A percentile compares a stretch with the other conserved stretches of the same genome.
These are phyloP conservation scores for Centella asiatica DNA, from an alignment of 129 eudicot species.

Conservation along the genomic window DNA sequence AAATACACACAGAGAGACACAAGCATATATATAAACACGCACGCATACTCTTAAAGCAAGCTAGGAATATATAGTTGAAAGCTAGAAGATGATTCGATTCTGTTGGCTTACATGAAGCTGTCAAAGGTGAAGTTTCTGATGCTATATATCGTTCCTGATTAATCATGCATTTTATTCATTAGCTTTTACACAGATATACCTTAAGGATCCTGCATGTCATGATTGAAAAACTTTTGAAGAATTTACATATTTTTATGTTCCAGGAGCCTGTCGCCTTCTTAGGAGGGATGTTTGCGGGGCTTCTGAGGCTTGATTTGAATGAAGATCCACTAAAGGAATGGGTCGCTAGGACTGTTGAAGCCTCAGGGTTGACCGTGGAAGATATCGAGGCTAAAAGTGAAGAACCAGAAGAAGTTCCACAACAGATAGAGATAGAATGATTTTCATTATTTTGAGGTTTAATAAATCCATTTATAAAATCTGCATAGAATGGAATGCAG, in stretches of 20 bases:
- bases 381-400: conserved; percentile 23
- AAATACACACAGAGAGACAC: no score
- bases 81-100: background rate
- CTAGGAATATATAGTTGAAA: no score
- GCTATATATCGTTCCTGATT: background rate
- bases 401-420: conserved; percentile 36
- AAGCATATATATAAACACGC: no score
- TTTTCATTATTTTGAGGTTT: background rate
- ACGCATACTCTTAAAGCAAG: no score
- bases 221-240: no score
- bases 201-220: no score
- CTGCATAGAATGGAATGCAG: no score
- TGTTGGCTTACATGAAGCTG: background rate
- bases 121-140: background rate
- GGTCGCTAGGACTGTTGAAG: conserved; percentile 74
- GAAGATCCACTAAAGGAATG: conserved; percentile 94
- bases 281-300: conserved; percentile 96
- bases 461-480: no score
- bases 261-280: conserved; percentile 93
- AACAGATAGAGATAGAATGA: conserved; percentile 73
- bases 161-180: background rate
- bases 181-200: background rate
- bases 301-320: conserved; percentile 75
- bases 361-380: conserved; percentile 55
- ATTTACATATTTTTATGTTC: background rate